Evolutionary conservation across 2,329 filamentous ascomycete species (phyloP), one percentile per base, ranked within the genome.

Genomic region (Aspergillus proliferans): DNA sequence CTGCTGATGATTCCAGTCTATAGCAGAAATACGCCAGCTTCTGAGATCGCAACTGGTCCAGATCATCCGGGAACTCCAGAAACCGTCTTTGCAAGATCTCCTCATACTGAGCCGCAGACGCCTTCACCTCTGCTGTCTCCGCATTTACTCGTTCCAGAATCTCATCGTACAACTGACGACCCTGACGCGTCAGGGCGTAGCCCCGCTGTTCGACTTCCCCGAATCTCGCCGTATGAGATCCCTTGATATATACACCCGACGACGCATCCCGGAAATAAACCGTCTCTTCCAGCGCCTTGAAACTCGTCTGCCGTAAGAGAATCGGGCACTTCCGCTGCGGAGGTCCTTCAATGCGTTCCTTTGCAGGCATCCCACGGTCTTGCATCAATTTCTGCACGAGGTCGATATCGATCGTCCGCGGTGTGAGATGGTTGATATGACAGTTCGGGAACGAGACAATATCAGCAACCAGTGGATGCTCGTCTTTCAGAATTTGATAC

Each of bases 401-500:
- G 8, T 70, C 65, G 22, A 80, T 80, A 47, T 79, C 71, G 3
- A 79, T 61, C 0, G 75, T 76, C 1, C 76, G 66, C 0, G 77
- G 77, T 0, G 77, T 79, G 1, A 80, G 68, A 47, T 80, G 77
- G 51, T 80, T 80, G 55, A 80, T 76, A 52, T 80, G 77, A 1
- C 74, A 63, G 24, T 65, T 73, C 5, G 55, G 58, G 26, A 72
- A 71, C 21, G 60, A 68, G 28, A 63, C 73, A 39, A 79, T 71
- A 47, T 79, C 76, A 0, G 75, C 76, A 3, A 79, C 59, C 3
- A 79, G 63, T 0, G 76, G 72, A 47, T 77, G 73, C 49, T 75
- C 74, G 0, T 54, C 54, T 7, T 67, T 67, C 2, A 80, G 64
- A 2, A 55, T 46, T 28, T 63, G 53, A 52, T 79, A 80, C 21